A percentile compares a stretch with the other conserved stretches of the same genome.
phyloP scores from a whole-genome alignment of 345 rosid species.

The Barbarea vulgaris region DNA sequence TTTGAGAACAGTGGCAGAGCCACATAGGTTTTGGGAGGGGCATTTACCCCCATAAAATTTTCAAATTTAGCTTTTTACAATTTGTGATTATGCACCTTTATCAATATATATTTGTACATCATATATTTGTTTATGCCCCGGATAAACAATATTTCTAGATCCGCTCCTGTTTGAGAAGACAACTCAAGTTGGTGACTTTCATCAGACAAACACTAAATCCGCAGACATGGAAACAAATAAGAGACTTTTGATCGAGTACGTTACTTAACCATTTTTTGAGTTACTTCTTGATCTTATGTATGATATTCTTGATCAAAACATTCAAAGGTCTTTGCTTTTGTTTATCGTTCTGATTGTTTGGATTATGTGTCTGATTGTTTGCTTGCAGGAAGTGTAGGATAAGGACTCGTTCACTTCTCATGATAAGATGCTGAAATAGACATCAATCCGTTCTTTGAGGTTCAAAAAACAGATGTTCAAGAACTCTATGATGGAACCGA shows the following conservation, averaged over 20 bases:
- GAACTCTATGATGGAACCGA: slow-evolving; percentile 54
- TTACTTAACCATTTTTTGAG: background rate
- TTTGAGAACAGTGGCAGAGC: too few species aligned
- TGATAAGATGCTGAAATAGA: slow-evolving; percentile 72
- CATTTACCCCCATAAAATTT: too few species aligned
- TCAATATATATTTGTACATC: too few species aligned
- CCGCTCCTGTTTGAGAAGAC: too few species aligned
- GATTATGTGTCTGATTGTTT: background rate
- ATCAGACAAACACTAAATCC: slow-evolving; percentile 44
- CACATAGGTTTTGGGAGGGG: too few species aligned
- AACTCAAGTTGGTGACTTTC: slow-evolving; percentile 50
- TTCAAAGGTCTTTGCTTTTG: background rate
- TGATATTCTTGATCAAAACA: background rate
- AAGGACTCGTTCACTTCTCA: slow-evolving; percentile 64
- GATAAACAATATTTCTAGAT: too few species aligned
- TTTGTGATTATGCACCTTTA: too few species aligned
- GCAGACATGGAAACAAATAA: slow-evolving; percentile 54
- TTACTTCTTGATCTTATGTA: slow-evolving; percentile 5
- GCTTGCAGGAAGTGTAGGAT: slow-evolving; percentile 67
- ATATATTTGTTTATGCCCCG: too few species aligned
- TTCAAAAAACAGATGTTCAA: slow-evolving; percentile 39
- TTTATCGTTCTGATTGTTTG: background rate
- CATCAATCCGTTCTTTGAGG: slow-evolving; percentile 52
- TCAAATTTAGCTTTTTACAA: too few species aligned
- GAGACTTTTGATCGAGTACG: slow-evolving; percentile 63